Evolutionary conservation across 306 rosid species (phyloP).

Genomic region (Lotus japonicus): DNA sequence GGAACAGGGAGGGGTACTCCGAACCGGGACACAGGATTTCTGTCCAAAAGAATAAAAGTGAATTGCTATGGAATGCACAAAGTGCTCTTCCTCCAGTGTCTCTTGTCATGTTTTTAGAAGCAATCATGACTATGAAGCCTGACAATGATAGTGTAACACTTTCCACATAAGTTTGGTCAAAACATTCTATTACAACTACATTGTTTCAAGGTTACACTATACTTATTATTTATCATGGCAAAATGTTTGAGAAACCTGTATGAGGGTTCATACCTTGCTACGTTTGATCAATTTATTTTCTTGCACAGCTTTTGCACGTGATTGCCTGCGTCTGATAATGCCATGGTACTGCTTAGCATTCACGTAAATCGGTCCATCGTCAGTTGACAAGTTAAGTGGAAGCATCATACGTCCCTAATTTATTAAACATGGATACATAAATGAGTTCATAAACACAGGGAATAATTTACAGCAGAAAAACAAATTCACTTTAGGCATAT

Average conservation of each 20-base stretch:
- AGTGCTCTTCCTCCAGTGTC: background rate
- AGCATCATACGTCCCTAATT: slow-evolving; percentile 89
- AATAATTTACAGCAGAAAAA: too few relatives aligned
- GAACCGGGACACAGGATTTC: too few relatives aligned
- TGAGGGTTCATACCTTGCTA: slow-evolving; percentile 56
- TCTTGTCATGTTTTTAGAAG: background rate
- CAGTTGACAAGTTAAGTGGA: slow-evolving; percentile 67
- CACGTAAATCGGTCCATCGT: slow-evolving; percentile 88
- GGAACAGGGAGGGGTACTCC: too few relatives aligned
- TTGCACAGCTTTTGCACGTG: slow-evolving; percentile 82
- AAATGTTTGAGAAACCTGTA: background rate
- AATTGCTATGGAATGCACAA: background rate
- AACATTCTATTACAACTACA: background rate
- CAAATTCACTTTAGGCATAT: background rate
- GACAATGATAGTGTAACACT: background rate
- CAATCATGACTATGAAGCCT: background rate
- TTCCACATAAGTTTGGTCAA: background rate
- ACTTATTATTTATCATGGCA: background rate
- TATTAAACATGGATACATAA: slow-evolving; percentile 14
- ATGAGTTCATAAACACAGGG: slow-evolving; percentile 31
- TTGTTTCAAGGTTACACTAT: background rate
- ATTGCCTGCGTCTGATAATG: slow-evolving; percentile 83
- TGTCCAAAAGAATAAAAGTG: too few relatives aligned
- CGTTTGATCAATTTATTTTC: slow-evolving; percentile 39
- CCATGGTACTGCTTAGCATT: slow-evolving; percentile 97